Base-by-base conservation (phyloP, 2,329 filamentous ascomycete species). In the Nigrospora sphaerica region DNA sequence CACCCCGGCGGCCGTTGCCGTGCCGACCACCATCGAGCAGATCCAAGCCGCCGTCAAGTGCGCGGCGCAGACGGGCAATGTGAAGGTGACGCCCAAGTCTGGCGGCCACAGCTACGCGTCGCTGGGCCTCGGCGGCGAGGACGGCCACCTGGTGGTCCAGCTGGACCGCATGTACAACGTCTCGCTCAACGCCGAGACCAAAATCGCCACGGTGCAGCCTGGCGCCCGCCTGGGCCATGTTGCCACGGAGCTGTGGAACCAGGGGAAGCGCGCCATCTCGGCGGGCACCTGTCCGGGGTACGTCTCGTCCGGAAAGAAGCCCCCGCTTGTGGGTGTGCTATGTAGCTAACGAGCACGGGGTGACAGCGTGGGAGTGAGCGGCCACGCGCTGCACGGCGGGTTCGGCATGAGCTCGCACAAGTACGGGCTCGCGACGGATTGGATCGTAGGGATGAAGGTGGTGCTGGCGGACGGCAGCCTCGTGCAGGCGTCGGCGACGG, bases 41-140 rank as follows among this genome's bases (percentile, higher is more conserved):
- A 65, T 74, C 31, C 64, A 67, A 42, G 62, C 63, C 47, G 68
- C 70, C 12, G 65, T 75, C 14, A 54, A 63, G 28, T 74, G 71
- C 52, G 72, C 70, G 34, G 54, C 55, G 17, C 50, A 65, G 46
- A 54, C 60, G 17, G 58, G 59, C 12, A 9, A 28, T 28, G 58
- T 70, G 45, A 71, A 71, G 54, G 70, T 74, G 3, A 68, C 69
- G 18, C 66, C 71, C 16, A 70, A 69, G 51, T 62, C 64, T 36
- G 72, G 72, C 36, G 73, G 72, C 17, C 72, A 75, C 52, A 72
- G 68, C 4, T 75, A 74, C 53, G 70, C 68, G 16, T 69, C 66
- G 14, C 66, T 64, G 49, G 68, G 67, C 45, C 63, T 69, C 13
- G 69, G 70, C 37, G 71, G 70, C 11, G 63, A 69, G 49, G 63